Conservation (phyloP, 257 asterid genomes). For the Nicotiana benthamiana region DNA sequence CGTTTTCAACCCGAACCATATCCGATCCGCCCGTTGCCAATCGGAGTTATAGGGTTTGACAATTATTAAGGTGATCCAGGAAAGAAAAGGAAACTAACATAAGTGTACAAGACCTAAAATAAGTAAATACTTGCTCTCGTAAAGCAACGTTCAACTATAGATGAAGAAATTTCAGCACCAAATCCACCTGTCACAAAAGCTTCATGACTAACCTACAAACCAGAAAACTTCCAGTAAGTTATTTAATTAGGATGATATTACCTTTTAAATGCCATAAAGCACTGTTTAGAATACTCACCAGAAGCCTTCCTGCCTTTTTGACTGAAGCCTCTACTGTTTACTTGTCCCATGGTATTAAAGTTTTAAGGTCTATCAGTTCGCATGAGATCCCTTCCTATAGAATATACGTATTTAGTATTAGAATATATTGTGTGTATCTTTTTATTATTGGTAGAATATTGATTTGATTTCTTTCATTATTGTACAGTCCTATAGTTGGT, state of each 20-base stretch:
- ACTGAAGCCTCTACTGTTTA: slow-evolving; percentile 95
- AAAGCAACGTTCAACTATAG: slow-evolving; percentile 92
- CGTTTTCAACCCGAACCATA: too few species aligned
- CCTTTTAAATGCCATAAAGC: not conserved
- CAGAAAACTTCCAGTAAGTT: not conserved
- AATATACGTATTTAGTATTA: not conserved
- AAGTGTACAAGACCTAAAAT: not conserved
- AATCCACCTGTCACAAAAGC: slow-evolving; percentile 98
- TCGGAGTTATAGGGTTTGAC: not conserved
- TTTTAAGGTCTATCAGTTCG: slow-evolving; percentile 84
- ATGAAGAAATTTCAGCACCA: slow-evolving; percentile 95
- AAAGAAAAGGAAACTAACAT: not conserved
- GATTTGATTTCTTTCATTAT: too few species aligned
- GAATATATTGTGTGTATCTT: too few species aligned
- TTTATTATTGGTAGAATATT: too few species aligned
- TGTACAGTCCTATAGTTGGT: too few species aligned
- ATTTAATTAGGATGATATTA: not conserved
- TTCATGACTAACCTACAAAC: slow-evolving; percentile 77
- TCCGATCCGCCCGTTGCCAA: too few species aligned
- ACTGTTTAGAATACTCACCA: slow-evolving; percentile 38
- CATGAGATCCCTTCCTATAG: slow-evolving; percentile 95
- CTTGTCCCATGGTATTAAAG: slow-evolving; percentile 97
- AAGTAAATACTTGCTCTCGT: slow-evolving; percentile 42
- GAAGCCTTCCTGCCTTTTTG: slow-evolving; percentile 83
- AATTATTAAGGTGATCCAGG: not conserved